Base-by-base conservation (phyloP, 805 yeast species). In the Candida chauliodis region DNA sequence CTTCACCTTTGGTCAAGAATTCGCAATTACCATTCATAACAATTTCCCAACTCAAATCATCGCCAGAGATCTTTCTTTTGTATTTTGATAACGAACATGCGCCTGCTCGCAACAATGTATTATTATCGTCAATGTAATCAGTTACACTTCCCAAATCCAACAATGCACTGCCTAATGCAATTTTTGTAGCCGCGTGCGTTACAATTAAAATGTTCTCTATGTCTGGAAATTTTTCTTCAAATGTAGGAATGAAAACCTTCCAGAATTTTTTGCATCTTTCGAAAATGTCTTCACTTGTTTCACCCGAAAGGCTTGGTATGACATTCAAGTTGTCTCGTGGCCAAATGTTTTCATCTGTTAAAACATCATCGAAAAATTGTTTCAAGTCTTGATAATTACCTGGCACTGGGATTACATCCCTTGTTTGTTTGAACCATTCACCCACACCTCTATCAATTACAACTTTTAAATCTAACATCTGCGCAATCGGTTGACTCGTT, bases 111-210 rank as follows among this genome's bases (percentile, higher is more conserved):
- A 76, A 57, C 36, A 62, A 47, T 2, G 64, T 59, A 17, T 49
- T 42, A 8, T 69, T 64, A 2, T 61, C 63, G 18, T 70, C 78
- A 28, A 84, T 51, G 17, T 69, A 60, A 19, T 78, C 85, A 30
- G 75, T 70, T 15, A 76, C 76, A 28, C 67, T 64, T 0, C 54
- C 37, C 39, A 72, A 74, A 0, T 79, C 79, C 51, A 84, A 53
- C 11, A 91, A 64, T 1, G 84, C 73, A 78, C 87, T 77, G 3
- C 96, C 96, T 13, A 91, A 63, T 0, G 95, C 90, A 43, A 89
- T 87, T 57, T 88, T 87, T 4, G 95, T 75, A 3, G 98, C 97
- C 1, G 98, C 99, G 61, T 93, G 98, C 3, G 95, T 80, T 19
- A 87, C 80, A n/a, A 91, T 63, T 16, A 93, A 51, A 6, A 93